Percentiles rank a stretch among this genome's conserved stretches.
Evolutionary conservation across 176 grass and related monocot genomes (phyloP).

Genomic region (Neostapfia colusana): DNA sequence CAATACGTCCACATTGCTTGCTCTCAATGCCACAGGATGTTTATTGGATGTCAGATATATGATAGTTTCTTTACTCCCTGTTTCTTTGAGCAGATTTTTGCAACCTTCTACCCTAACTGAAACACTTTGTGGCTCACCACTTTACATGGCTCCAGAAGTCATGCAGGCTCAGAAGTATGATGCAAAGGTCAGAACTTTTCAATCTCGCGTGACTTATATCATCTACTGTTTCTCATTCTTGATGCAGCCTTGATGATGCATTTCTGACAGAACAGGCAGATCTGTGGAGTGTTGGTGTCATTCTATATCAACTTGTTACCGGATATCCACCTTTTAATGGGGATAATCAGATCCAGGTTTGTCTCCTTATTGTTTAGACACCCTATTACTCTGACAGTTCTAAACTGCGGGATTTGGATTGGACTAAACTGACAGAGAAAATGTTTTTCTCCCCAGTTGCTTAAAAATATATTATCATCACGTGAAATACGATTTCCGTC

Average conservation of each 20-base stretch:
- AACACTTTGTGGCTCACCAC: slow-evolving; percentile 96
- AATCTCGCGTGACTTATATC: neutral
- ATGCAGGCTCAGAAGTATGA: slow-evolving; percentile 96
- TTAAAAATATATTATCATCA: slow-evolving; percentile 72
- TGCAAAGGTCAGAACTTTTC: slow-evolving; percentile 67
- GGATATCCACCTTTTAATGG: slow-evolving; percentile 89
- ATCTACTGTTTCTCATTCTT: slow-evolving; percentile 31
- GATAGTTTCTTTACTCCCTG: slow-evolving; percentile 21
- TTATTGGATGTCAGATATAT: slow-evolving; percentile 25
- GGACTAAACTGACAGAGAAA: slow-evolving; percentile 30
- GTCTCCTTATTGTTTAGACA: slow-evolving; percentile 17
- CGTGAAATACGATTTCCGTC: slow-evolving; percentile 64
- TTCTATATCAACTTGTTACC: slow-evolving; percentile 93
- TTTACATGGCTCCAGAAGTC: slow-evolving; percentile 99
- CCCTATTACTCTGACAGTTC: neutral
- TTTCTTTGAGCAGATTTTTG: slow-evolving; percentile 47
- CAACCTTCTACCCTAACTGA: slow-evolving; percentile 66
- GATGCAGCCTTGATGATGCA: slow-evolving; percentile 14
- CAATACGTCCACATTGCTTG: neutral
- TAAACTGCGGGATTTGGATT: slow-evolving; percentile 18
- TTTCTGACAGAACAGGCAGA: slow-evolving; percentile 84
- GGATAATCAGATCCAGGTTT: slow-evolving; percentile 89
- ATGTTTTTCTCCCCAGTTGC: slow-evolving; percentile 53
- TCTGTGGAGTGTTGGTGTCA: slow-evolving; percentile 97
- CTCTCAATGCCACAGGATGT: neutral